phyloP scores from a whole-genome alignment of 2,329 filamentous ascomycete species.

The Aspergillus calidoustus region DNA sequence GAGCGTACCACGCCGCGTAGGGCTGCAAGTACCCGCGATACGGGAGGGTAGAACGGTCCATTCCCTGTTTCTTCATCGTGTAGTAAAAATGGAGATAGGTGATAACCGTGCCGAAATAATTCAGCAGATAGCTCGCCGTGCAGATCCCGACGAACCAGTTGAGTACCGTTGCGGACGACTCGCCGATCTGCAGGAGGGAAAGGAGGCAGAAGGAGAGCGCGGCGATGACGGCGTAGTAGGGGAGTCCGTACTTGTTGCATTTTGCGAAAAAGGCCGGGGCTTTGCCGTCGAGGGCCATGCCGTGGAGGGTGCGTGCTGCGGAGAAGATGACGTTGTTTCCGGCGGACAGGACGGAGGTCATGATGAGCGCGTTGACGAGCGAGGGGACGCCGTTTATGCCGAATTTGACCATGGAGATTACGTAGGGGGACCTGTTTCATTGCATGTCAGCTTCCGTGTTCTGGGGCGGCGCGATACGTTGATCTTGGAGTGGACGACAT shows the following conservation, averaged over 20 bases:
- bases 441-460: not conserved
- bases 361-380: slow-evolving; percentile 8
- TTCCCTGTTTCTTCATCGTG: slow-evolving; percentile 68
- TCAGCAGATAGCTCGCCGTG: not conserved
- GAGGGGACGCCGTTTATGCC: not conserved
- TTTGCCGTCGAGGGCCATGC: slow-evolving; percentile 3
- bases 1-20: slow-evolving; percentile 68
- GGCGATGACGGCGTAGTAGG: slow-evolving; percentile 1
- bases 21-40: slow-evolving; percentile 72
- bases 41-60: slow-evolving; percentile 68
- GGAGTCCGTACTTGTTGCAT: slow-evolving; percentile 1
- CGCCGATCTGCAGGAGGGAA: slow-evolving; percentile 1
- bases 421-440: not conserved
- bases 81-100: slow-evolving; percentile 74
- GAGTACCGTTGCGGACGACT: not conserved
- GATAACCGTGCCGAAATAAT: slow-evolving; percentile 29
- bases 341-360: slow-evolving; percentile 4
- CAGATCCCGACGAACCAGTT: slow-evolving; percentile 6
- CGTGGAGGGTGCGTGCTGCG: not conserved
- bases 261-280: not conserved
- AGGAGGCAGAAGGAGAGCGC: slow-evolving; percentile 1
- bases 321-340: slow-evolving; percentile 1
- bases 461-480: too few relatives aligned
- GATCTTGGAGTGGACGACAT: not conserved
- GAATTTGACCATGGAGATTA: slow-evolving; percentile 2